Evolutionary conservation across 192 early-diverging fungal species (phyloP), one percentile per base, ranked within the genome.

Genomic region (Linnemannia exigua): DNA sequence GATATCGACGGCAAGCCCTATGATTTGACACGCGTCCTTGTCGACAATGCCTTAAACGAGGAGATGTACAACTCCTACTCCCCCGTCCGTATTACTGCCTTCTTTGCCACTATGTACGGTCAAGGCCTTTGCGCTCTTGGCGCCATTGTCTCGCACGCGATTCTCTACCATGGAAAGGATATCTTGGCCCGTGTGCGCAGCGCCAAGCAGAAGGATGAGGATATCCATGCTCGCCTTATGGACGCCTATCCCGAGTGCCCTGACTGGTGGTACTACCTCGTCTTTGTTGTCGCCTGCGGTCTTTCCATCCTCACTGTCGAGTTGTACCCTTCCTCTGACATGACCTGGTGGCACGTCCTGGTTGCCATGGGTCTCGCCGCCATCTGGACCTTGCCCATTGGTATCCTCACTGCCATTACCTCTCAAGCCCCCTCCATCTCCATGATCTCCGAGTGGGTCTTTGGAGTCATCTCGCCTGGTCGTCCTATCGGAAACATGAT

Each of bases 171-270:
- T 86, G 92, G 94, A 67, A 84, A 89, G 79, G 92, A 95, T 16
- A 94, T 95, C 74, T 89, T 87, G 83, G 46, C 80, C 28, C 93
- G 92, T 12, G 76, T 95, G 41, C 92, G 91, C 61, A 89, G 89
- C 69, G 88, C 92, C 25, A 92, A 91, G 74, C 79, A 89, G 15
- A 89, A 89, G 66, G 87, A 91, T 25, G 91, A 94, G 35, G 95
- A 97, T 86, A 93, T 96, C 69, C 95, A 95, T 73, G 91, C 92
- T 52, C 91, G 90, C 79, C 81, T 96, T 48, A 97, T 97, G 95
- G 89, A 92, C 44, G 72, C 70, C 35, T 97, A 97, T 81, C 89
- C 90, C 36, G 94, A 95, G 74, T 94, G 95, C 25, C 96, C 96
- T 61, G 88, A 90, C 44, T 95, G 93, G 92, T 96, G 95, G 95